Conservation (phyloP, 225 moss, liverwort and hornwort genomes). For the Marchantia paleacea region DNA sequence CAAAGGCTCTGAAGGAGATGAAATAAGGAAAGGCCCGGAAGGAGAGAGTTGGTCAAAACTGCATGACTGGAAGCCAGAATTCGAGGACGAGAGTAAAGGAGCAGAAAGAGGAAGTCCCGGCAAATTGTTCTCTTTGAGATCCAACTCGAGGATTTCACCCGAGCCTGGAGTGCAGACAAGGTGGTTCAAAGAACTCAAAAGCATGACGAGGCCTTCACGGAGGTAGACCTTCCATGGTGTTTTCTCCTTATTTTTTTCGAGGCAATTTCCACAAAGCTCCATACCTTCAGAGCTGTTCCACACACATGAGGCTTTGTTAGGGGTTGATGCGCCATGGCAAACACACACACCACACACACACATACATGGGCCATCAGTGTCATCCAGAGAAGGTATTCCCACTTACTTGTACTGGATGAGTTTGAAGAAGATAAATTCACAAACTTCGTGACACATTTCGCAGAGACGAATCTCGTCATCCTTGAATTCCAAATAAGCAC, state of each 20-base stretch:
- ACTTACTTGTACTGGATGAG: slow-evolving; percentile 52
- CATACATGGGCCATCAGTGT: not conserved
- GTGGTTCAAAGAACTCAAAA: slow-evolving; percentile 42
- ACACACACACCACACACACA: not conserved
- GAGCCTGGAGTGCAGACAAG: slow-evolving; percentile 30
- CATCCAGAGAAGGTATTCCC: not conserved
- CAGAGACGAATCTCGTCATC: slow-evolving; percentile 49
- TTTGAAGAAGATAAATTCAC: slow-evolving; percentile 53
- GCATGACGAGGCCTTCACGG: slow-evolving; percentile 46
- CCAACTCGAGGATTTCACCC: slow-evolving; percentile 30
- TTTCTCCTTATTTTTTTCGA: slow-evolving; percentile 47
- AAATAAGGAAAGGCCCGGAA: slow-evolving; percentile 30
- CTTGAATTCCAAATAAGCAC: slow-evolving; percentile 47
- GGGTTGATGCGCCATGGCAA: not conserved
- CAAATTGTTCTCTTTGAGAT: slow-evolving; percentile 30
- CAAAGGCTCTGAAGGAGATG: slow-evolving; percentile 37
- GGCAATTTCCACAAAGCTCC: slow-evolving; percentile 47
- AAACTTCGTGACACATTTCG: slow-evolving; percentile 41
- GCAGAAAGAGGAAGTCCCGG: slow-evolving; percentile 28
- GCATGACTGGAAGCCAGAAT: slow-evolving; percentile 40
- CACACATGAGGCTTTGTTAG: not conserved
- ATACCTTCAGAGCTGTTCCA: slow-evolving; percentile 42
- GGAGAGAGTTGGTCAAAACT: slow-evolving; percentile 39
- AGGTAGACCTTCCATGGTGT: slow-evolving; percentile 46
- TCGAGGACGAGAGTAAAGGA: slow-evolving; percentile 36